Evolutionary conservation across 1,284 basidiomycete genomes (phyloP).

Genomic region (Boletus smithii): DNA sequence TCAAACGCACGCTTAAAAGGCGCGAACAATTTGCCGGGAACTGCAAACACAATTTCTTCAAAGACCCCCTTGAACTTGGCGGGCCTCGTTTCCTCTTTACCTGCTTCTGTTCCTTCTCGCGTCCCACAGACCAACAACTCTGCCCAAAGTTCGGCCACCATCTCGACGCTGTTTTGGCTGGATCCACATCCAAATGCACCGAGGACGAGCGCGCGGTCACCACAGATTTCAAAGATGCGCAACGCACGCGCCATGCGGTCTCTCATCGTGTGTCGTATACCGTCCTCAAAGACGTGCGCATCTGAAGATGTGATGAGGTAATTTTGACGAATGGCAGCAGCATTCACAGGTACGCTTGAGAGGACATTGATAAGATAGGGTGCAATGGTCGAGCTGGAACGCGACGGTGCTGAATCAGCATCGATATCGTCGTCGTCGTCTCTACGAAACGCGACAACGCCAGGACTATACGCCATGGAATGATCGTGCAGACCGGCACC

Average conservation of each 20-base stretch:
- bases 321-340: conserved; percentile 41
- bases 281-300: conserved; percentile 37
- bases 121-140: conserved; percentile 47
- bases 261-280: conserved; percentile 38
- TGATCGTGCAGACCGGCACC: conserved; percentile 44
- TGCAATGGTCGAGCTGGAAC: conserved; percentile 30
- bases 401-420: conserved; percentile 5
- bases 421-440: conserved; percentile 36
- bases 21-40: conserved; percentile 38
- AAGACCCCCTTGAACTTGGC: conserved; percentile 43
- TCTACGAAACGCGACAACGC: conserved; percentile 46
- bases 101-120: conserved; percentile 17
- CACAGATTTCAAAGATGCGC: conserved; percentile 44
- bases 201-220: conserved; percentile 43
- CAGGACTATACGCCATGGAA: conserved; percentile 50
- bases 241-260: conserved; percentile 40
- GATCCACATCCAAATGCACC: conserved; percentile 49
- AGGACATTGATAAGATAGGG: conserved; percentile 46
- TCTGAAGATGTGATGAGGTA: conserved; percentile 37
- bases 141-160: conserved; percentile 42
- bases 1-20: conserved; percentile 44
- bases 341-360: conserved; percentile 46
- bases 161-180: conserved; percentile 41
- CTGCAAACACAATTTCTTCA: conserved; percentile 44
- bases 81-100: conserved; percentile 17